These are phyloP conservation scores for Carex myosuroides DNA, from an alignment of 176 grass and related monocot genomes.

Conservation along the genomic window DNA sequence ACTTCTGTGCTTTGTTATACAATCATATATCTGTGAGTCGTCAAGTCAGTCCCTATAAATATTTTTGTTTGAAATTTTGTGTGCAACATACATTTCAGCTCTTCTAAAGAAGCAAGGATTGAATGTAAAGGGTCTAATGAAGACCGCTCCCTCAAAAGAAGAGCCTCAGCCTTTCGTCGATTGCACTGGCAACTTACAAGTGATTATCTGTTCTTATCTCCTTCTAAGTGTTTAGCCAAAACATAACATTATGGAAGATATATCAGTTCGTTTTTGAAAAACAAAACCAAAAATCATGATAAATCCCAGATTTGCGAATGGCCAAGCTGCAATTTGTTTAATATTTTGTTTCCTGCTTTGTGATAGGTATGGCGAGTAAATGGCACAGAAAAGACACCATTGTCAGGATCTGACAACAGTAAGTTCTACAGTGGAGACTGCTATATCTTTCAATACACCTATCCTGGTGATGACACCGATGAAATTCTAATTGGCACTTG, in stretches of 20 bases:
- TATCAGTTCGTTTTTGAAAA: background rate
- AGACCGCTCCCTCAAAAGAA: constrained; percentile 53
- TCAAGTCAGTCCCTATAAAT: background rate
- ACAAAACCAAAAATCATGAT: constrained; percentile 5
- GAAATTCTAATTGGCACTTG: constrained; percentile 91
- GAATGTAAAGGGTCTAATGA: constrained; percentile 91
- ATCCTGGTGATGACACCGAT: constrained; percentile 78
- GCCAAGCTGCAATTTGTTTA: background rate
- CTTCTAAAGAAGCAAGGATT: constrained; percentile 93
- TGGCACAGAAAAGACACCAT: constrained; percentile 59
- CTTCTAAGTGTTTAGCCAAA: background rate
- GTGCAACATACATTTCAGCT: constrained; percentile 36
- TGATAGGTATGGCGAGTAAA: constrained; percentile 84
- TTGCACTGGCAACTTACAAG: constrained; percentile 89
- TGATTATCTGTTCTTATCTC: constrained; percentile 20
- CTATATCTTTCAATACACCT: constrained; percentile 93
- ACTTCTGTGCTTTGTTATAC: background rate
- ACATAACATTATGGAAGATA: background rate
- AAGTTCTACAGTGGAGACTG: constrained; percentile 93
- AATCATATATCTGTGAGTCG: background rate
- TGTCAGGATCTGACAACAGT: constrained; percentile 43
- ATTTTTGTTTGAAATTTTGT: constrained; percentile 4
- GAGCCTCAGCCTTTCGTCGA: constrained; percentile 77
- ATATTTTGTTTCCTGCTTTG: constrained; percentile 22
- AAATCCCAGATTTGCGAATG: constrained; percentile 6